Conservation (phyloP, 192 early-diverging fungal genomes). For the Funneliformis mosseae region DNA sequence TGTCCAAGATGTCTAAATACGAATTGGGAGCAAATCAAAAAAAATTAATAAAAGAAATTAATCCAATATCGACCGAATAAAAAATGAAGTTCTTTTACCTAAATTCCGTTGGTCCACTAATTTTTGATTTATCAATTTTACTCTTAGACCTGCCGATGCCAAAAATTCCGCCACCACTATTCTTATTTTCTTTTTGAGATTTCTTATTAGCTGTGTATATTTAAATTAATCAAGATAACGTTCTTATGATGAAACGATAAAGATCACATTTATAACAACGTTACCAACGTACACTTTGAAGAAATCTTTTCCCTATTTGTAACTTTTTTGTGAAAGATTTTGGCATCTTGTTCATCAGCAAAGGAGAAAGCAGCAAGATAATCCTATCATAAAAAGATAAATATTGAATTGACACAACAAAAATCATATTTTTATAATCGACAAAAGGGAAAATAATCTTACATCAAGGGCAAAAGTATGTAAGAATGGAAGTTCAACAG, state of each 20-base stretch:
- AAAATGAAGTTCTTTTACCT: conserved; percentile 32
- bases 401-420: background rate
- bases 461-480: conserved; percentile 72
- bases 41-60: no score
- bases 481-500: conserved; percentile 64
- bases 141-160: conserved; percentile 42
- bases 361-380: conserved; percentile 73
- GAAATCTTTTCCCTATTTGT: conserved; percentile 48
- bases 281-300: conserved; percentile 32
- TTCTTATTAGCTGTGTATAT: conserved; percentile 26
- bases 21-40: conserved; percentile 29
- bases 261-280: conserved; percentile 33
- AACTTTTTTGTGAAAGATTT: conserved; percentile 67
- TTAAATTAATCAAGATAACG: background rate
- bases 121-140: conserved; percentile 64
- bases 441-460: conserved; percentile 30
- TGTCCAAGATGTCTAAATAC: conserved; percentile 63
- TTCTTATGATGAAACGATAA: conserved; percentile 33
- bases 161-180: conserved; percentile 37
- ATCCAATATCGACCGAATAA: no score
- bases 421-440: background rate
- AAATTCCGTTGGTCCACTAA: conserved; percentile 59
- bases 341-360: conserved; percentile 67
- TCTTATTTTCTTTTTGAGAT: conserved; percentile 49
- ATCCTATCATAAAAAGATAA: conserved; percentile 38